A percentile compares a stretch with the other conserved stretches of the same genome.
Evolutionary conservation across 2,329 filamentous ascomycete genomes (phyloP).

Genomic region (Pyrenophora teres): DNA sequence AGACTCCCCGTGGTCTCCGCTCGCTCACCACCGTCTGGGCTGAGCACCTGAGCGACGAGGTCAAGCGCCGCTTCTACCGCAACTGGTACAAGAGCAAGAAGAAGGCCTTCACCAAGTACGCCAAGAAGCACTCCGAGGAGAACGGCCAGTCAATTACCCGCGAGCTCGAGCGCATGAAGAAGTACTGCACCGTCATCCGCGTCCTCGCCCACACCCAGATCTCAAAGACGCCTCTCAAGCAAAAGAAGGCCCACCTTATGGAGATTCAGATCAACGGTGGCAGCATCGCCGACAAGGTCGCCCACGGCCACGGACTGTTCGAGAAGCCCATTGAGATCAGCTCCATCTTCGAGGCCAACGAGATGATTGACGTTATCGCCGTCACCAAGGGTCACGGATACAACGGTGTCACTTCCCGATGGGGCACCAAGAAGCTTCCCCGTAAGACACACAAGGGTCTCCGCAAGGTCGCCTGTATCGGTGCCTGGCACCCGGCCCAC

Average conservation of each 20-base stretch:
- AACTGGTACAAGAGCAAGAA: constrained; percentile 99
- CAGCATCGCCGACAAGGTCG: constrained; percentile 93
- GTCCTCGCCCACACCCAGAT: constrained; percentile 99
- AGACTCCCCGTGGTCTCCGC: constrained; percentile 98
- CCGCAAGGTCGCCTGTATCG: constrained; percentile 99
- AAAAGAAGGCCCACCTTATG: constrained; percentile 99
- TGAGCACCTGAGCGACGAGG: constrained; percentile 97
- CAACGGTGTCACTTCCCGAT: constrained; percentile 94
- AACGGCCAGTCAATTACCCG: constrained; percentile 88
- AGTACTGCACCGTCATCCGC: constrained; percentile 99
- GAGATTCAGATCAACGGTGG: constrained; percentile 99
- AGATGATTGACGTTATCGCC: constrained; percentile 99
- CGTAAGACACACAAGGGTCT: constrained; percentile 99
- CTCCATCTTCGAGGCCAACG: constrained; percentile 97
- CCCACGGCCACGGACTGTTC: constrained; percentile 93
- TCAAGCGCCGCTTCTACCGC: constrained; percentile 99
- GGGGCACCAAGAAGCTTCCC: constrained; percentile 99
- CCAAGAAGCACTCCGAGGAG: constrained; percentile 99
- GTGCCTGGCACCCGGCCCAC: constrained; percentile 99
- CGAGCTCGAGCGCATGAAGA: constrained; percentile 99
- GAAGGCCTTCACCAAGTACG: constrained; percentile 99
- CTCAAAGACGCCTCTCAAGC: constrained; percentile 98
- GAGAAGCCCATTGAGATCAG: constrained; percentile 97
- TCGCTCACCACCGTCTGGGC: constrained; percentile 99
- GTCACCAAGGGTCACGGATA: constrained; percentile 99